Conservation (phyloP, 2,329 filamentous ascomycete species). For the Scortechinia acanthostroma region DNA sequence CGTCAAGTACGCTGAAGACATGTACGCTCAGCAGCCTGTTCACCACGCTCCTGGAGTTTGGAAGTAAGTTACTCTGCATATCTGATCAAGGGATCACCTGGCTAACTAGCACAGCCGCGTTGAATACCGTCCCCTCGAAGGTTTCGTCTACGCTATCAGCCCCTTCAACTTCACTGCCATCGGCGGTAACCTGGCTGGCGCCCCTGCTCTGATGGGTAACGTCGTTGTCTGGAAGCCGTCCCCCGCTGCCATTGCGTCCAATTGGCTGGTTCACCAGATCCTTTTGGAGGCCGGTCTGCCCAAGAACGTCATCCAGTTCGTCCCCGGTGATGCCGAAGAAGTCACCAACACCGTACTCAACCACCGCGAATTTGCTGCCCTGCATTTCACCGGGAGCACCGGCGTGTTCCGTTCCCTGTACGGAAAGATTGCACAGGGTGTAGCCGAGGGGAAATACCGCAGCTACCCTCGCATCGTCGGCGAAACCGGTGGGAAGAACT, state of each 20-base stretch:
- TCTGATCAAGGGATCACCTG: constrained; percentile 34
- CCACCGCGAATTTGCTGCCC: constrained; percentile 77
- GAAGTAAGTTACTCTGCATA: constrained; percentile 64
- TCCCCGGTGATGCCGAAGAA: constrained; percentile 79
- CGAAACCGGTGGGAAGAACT: constrained; percentile 91
- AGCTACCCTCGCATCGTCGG: constrained; percentile 84
- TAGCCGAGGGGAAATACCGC: constrained; percentile 74
- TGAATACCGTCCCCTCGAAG: constrained; percentile 72
- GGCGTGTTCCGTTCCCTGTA: constrained; percentile 84
- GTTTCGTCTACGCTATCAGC: constrained; percentile 88
- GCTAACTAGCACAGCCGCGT: not conserved
- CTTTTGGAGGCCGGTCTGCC: constrained; percentile 86
- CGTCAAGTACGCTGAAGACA: constrained; percentile 84
- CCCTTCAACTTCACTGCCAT: constrained; percentile 98
- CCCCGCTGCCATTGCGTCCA: constrained; percentile 78
- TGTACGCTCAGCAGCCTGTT: constrained; percentile 79
- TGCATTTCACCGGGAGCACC: constrained; percentile 92
- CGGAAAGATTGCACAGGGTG: constrained; percentile 74
- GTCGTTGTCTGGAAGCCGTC: constrained; percentile 97
- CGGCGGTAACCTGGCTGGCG: constrained; percentile 75
- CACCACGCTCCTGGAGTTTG: constrained; percentile 80
- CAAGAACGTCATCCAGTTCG: constrained; percentile 83
- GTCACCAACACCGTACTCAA: constrained; percentile 72
- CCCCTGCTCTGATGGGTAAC: constrained; percentile 84
- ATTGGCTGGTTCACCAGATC: constrained; percentile 85